A percentile compares a stretch with the other conserved stretches of the same genome.
phyloP scores from a whole-genome alignment of 495 filamentous ascomycete genomes.

The Aspergillus incahuasiensis region DNA sequence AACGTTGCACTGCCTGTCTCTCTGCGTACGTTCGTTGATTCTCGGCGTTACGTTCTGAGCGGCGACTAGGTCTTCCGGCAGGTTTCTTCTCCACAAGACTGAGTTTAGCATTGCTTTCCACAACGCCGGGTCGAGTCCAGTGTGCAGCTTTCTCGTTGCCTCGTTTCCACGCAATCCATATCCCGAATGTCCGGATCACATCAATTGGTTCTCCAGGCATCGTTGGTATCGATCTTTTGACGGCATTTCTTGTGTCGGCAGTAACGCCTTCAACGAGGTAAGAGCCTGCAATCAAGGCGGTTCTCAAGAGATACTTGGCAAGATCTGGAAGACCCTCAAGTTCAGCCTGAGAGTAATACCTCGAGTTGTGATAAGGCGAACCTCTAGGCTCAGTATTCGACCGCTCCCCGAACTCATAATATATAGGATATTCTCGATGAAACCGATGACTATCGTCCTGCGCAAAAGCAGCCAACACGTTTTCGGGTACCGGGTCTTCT shows the following conservation, averaged over 20 bases:
- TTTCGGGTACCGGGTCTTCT: constrained; percentile 59
- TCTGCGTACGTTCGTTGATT: constrained; percentile 43
- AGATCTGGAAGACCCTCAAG: constrained; percentile 63
- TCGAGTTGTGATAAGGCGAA: constrained; percentile 50
- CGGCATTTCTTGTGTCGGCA: constrained; percentile 51
- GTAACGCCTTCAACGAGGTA: constrained; percentile 58
- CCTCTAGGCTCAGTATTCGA: constrained; percentile 43
- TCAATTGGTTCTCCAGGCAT: constrained; percentile 57
- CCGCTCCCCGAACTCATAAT: constrained; percentile 55
- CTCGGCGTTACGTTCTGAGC: constrained; percentile 42
- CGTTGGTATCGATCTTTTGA: constrained; percentile 62
- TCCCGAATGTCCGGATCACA: constrained; percentile 57
- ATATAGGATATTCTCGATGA: constrained; percentile 49
- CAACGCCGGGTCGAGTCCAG: constrained; percentile 55
- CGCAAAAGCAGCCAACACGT: constrained; percentile 52
- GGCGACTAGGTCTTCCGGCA: constrained; percentile 41
- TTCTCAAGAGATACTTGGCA: constrained; percentile 60
- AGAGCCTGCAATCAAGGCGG: constrained; percentile 62
- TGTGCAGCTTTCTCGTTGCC: constrained; percentile 63
- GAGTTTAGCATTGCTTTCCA: constrained; percentile 43
- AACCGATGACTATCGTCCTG: constrained; percentile 51
- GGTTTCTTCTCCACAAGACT: constrained; percentile 40
- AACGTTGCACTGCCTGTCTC: constrained; percentile 41
- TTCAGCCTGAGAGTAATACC: constrained; percentile 65
- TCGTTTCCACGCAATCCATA: constrained; percentile 72